Conservation (phyloP, 2,329 filamentous ascomycete species). For the Colletotrichum endophyticum region DNA sequence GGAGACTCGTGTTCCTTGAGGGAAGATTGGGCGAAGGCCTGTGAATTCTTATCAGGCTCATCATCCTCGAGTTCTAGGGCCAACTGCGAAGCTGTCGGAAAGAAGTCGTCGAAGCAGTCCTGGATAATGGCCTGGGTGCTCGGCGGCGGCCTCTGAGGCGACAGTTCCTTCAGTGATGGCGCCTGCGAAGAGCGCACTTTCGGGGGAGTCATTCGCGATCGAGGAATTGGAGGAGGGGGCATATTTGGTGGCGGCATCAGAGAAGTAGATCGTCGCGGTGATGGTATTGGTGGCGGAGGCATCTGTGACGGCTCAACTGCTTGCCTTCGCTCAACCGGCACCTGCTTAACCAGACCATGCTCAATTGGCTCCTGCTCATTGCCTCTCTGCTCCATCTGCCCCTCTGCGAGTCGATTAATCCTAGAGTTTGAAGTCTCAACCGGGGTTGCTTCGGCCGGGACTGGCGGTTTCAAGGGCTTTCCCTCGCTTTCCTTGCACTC, state of each 20-base stretch:
- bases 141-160: constrained; percentile 31
- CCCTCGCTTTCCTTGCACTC: not conserved
- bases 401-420: not conserved
- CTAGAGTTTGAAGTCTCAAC: not conserved
- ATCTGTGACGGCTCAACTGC: not conserved
- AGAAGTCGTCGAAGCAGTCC: constrained; percentile 55
- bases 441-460: not conserved
- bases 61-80: constrained; percentile 51
- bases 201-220: not conserved
- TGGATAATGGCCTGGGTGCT: constrained; percentile 60
- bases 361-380: not conserved
- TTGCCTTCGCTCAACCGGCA: not conserved
- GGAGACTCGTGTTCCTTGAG: no score
- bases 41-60: not conserved
- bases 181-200: constrained; percentile 19
- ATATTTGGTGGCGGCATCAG: not conserved
- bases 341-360: not conserved
- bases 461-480: not conserved
- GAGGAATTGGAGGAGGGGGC: not conserved
- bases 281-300: not conserved
- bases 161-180: constrained; percentile 12
- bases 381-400: not conserved
- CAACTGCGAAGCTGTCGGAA: constrained; percentile 62
- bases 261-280: not conserved
- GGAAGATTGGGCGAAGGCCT: not conserved